Evolutionary conservation across 2,329 filamentous ascomycete genomes (phyloP).

Genomic region (Chalara sp.): DNA sequence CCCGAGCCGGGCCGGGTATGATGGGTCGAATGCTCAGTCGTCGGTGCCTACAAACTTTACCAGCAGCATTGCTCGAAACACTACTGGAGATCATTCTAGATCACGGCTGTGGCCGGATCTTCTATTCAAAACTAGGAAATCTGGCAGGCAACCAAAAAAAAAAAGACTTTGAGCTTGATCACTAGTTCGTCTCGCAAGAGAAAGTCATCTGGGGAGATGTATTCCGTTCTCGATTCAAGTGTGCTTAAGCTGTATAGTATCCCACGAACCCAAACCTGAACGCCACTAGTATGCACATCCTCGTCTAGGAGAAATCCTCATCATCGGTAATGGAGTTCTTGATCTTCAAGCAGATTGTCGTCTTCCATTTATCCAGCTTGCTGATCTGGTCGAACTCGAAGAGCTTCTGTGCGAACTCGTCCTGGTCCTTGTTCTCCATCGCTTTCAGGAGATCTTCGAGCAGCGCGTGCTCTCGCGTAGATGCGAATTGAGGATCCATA

Average conservation of each 20-base stretch:
- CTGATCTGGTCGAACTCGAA: conserved; percentile 89
- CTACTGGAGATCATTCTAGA: no score
- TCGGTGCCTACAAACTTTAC: no score
- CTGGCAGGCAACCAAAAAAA: no score
- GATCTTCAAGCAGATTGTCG: conserved; percentile 70
- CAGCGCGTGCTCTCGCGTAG: conserved; percentile 75
- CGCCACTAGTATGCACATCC: neutral
- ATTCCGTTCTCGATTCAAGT: no score
- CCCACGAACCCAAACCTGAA: conserved; percentile 4
- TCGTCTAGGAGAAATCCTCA: conserved; percentile 56
- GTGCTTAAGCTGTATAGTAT: neutral
- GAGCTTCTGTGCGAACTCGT: conserved; percentile 77
- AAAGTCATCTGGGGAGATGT: no score
- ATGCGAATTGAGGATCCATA: conserved; percentile 68
- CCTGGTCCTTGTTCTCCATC: conserved; percentile 71
- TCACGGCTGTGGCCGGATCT: no score
- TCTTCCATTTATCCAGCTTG: conserved; percentile 98
- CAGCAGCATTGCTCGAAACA: no score
- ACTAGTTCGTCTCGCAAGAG: no score
- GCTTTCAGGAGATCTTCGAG: conserved; percentile 70
- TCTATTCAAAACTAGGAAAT: no score
- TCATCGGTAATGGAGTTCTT: conserved; percentile 77
- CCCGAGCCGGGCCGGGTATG: no score
- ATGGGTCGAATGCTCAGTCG: no score
- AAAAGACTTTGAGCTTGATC: no score